These are phyloP conservation scores for Botrytis medusae DNA, from an alignment of 2,329 filamentous ascomycete genomes.

Conservation along the genomic window DNA sequence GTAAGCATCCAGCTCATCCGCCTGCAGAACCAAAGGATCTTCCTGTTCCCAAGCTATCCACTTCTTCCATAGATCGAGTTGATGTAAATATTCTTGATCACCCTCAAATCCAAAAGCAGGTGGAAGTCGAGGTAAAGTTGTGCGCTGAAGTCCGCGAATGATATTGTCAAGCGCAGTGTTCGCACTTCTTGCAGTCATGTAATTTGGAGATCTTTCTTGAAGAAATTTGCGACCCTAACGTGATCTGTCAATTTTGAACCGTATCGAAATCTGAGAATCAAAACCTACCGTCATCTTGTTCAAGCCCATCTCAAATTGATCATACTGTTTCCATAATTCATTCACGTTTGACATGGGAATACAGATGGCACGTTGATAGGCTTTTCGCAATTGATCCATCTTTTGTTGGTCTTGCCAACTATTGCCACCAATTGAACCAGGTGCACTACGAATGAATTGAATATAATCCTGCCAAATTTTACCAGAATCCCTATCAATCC, in stretches of 20 bases:
- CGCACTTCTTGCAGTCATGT: constrained; percentile 93
- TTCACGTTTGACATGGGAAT: constrained; percentile 84
- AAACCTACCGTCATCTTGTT: constrained; percentile 82
- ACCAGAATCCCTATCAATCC: constrained; percentile 86
- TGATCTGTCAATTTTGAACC: constrained; percentile 27
- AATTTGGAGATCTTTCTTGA: constrained; percentile 86
- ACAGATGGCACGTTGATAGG: constrained; percentile 85
- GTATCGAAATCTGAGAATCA: background rate
- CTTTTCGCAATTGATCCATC: constrained; percentile 89
- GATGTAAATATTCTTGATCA: constrained; percentile 76
- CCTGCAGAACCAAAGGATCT: constrained; percentile 81
- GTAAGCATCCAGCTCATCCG: constrained; percentile 74
- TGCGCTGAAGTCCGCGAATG: constrained; percentile 71
- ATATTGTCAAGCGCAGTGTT: constrained; percentile 90
- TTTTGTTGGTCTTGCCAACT: constrained; percentile 98
- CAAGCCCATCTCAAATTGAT: constrained; percentile 89
- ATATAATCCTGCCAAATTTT: constrained; percentile 94
- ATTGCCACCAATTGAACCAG: constrained; percentile 79
- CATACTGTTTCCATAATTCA: constrained; percentile 93
- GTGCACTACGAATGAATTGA: constrained; percentile 84
- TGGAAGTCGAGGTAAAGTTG: constrained; percentile 76
- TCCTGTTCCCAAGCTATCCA: constrained; percentile 97
- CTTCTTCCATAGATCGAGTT: constrained; percentile 85
- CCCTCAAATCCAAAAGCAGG: constrained; percentile 85
- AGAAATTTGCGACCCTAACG: constrained; percentile 87